Evolutionary conservation across 2,329 filamentous ascomycete genomes (phyloP), one percentile per base, ranked within the genome.

Genomic region (Aspergillus quadricinctus): DNA sequence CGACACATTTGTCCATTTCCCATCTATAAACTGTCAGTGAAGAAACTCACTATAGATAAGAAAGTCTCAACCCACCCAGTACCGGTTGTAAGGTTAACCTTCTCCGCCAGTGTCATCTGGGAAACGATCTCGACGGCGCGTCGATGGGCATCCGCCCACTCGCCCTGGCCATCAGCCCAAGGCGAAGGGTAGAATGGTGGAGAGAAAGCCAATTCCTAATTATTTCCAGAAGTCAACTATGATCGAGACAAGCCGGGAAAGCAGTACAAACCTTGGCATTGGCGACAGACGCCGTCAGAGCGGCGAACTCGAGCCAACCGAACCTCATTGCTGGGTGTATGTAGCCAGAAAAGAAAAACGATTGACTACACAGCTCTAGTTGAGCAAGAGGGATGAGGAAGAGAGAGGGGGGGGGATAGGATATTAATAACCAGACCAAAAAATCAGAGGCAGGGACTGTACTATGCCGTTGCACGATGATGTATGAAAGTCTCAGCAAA

Each of bases 1-100:
- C 92, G 11, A 96, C 90, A 65, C 90, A 94, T 61, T 82, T 80
- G 59, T 89, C 89, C 50, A 83, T 77, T 72, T 81, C 72, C 87
- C 87, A 90, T 46, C 85, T 85, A 52, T 21, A 48, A 2, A 1
- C 40, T 23, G 48, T 56, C 46, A 55, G 58, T 59, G 40, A 54
- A 31, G 49, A 3, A 27, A 40, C 9, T 37, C 43, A 41, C 45
- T 31, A 5, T 21, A 8, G 4, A 29, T 48, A 23, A 14, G 3
- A 48, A 49, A 4, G 27, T 21, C 21, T 11, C 43, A 64, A 76
- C 85, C 72, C 76, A 93, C 83, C 92, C 92, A 61, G 88, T 84
- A 72, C 93, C 93, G 0, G 92, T 97, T 2, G 93, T 97, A 61
- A 99, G 73, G 73, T 97, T 97, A 74, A 97, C 91, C 78, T 96